Evolutionary conservation across 2,329 filamentous ascomycete genomes (phyloP).

Genomic region (Leptoxyphium fumago): DNA sequence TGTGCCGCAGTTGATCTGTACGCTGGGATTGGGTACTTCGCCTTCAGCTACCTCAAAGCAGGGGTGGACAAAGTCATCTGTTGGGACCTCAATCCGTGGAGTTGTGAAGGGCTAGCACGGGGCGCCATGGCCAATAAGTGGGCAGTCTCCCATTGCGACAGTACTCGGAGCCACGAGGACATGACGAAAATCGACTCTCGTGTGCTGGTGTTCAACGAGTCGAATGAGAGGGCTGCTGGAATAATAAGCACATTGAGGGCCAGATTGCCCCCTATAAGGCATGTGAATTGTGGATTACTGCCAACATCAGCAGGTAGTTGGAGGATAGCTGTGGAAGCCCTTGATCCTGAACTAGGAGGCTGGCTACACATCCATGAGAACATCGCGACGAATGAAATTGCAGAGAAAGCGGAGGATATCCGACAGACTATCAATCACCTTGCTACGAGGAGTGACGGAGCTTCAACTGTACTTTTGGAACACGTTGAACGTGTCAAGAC

Average conservation of each 20-base stretch:
- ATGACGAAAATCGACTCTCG: not conserved
- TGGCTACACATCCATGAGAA: conserved; percentile 51
- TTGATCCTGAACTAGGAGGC: conserved; percentile 33
- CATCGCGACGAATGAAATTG: conserved; percentile 33
- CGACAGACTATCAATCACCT: conserved; percentile 8
- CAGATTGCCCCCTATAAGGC: conserved; percentile 28
- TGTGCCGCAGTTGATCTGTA: conserved; percentile 57
- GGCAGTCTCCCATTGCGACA: conserved; percentile 8
- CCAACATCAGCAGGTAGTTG: conserved; percentile 38
- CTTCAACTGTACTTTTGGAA: conserved; percentile 19
- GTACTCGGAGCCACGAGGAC: not conserved
- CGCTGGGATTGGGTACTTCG: conserved; percentile 87
- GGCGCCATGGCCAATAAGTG: conserved; percentile 29
- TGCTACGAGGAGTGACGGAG: conserved; percentile 6
- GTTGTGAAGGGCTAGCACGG: conserved; percentile 28
- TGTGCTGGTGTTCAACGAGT: conserved; percentile 25
- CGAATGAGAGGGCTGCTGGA: conserved; percentile 22
- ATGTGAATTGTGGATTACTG: conserved; percentile 45
- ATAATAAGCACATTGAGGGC: conserved; percentile 12
- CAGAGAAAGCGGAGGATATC: conserved; percentile 25
- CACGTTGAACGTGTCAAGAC: conserved; percentile 42
- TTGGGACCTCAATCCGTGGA: conserved; percentile 68
- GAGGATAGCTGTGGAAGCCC: conserved; percentile 31
- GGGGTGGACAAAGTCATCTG: conserved; percentile 58
- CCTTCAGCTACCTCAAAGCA: conserved; percentile 63